A percentile compares a stretch with the other conserved stretches of the same genome.
Evolutionary conservation across 768 basidiomycete species (phyloP).

Genomic region (Rubroboletus satanas): DNA sequence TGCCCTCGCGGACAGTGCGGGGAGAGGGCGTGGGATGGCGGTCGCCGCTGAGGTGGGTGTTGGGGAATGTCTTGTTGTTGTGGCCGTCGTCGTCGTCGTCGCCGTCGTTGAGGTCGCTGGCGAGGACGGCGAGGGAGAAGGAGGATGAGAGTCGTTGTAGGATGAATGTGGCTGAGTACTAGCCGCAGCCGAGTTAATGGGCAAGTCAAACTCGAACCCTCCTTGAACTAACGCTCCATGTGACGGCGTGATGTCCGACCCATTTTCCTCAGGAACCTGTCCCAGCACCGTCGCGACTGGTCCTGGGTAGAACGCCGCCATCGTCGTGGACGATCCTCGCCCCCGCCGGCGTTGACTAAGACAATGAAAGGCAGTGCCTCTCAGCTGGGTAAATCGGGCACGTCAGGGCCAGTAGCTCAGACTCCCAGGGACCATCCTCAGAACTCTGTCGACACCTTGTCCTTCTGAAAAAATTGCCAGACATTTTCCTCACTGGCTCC

Average conservation of each 20-base stretch:
- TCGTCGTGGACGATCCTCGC: slow-evolving; percentile 19
- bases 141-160: slow-evolving; percentile 11
- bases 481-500: neutral
- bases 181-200: slow-evolving; percentile 34
- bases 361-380: slow-evolving; percentile 21
- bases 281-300: slow-evolving; percentile 45
- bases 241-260: slow-evolving; percentile 42
- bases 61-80: slow-evolving; percentile 3
- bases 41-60: slow-evolving; percentile 22
- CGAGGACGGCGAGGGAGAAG: slow-evolving; percentile 10
- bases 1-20: slow-evolving; percentile 21
- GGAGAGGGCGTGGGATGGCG: slow-evolving; percentile 33
- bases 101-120: slow-evolving; percentile 5
- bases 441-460: neutral
- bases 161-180: slow-evolving; percentile 24
- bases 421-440: neutral
- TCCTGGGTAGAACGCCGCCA: slow-evolving; percentile 43
- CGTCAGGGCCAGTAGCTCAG: slow-evolving; percentile 1
- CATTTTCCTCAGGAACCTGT: slow-evolving; percentile 48
- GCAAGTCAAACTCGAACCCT: slow-evolving; percentile 66
- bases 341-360: slow-evolving; percentile 13
- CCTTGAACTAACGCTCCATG: slow-evolving; percentile 48
- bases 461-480: neutral
- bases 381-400: slow-evolving; percentile 17
- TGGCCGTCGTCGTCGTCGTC: slow-evolving; percentile 14